Evolutionary conservation across 2,329 filamentous ascomycete genomes (phyloP).

Genomic region (Emergomyces pasteurianus): DNA sequence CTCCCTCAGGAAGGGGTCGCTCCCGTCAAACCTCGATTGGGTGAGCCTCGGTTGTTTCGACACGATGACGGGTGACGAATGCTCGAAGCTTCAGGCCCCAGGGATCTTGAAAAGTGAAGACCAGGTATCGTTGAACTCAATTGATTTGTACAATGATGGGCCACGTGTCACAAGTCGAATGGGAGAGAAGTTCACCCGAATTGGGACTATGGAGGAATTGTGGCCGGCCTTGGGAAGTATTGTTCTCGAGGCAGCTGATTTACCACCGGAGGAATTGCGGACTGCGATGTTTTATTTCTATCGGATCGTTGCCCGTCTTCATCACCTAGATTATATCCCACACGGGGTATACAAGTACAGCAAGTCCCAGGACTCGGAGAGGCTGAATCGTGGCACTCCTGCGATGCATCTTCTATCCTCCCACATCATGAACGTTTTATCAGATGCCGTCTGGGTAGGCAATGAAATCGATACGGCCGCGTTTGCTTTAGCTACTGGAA

Average conservation of each 20-base stretch:
- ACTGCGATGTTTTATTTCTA: slow-evolving; percentile 34
- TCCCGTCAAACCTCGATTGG: slow-evolving; percentile 22
- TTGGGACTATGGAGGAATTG: slow-evolving; percentile 24
- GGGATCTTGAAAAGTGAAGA: neutral
- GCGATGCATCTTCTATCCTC: slow-evolving; percentile 32
- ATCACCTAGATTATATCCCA: slow-evolving; percentile 33
- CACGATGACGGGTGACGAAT: slow-evolving; percentile 15
- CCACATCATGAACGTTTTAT: slow-evolving; percentile 36
- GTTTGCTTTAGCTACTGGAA: slow-evolving; percentile 24
- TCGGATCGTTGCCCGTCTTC: slow-evolving; percentile 33
- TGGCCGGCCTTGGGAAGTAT: slow-evolving; percentile 30
- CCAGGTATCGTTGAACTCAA: slow-evolving; percentile 1
- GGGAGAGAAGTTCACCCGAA: slow-evolving; percentile 5
- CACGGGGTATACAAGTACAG: slow-evolving; percentile 32
- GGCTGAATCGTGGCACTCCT: slow-evolving; percentile 27
- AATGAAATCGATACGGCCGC: slow-evolving; percentile 28
- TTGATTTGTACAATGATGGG: slow-evolving; percentile 9
- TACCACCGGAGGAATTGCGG: slow-evolving; percentile 21
- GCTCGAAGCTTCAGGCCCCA: neutral
- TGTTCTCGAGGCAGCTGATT: slow-evolving; percentile 31
- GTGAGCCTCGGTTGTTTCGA: slow-evolving; percentile 18
- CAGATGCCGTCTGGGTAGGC: slow-evolving; percentile 35
- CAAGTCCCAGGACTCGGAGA: slow-evolving; percentile 15
- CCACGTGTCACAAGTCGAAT: slow-evolving; percentile 6
- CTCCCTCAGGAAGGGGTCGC: slow-evolving; percentile 6